Conservation (phyloP, 306 rosid genomes). For the Cicer yamashitae region DNA sequence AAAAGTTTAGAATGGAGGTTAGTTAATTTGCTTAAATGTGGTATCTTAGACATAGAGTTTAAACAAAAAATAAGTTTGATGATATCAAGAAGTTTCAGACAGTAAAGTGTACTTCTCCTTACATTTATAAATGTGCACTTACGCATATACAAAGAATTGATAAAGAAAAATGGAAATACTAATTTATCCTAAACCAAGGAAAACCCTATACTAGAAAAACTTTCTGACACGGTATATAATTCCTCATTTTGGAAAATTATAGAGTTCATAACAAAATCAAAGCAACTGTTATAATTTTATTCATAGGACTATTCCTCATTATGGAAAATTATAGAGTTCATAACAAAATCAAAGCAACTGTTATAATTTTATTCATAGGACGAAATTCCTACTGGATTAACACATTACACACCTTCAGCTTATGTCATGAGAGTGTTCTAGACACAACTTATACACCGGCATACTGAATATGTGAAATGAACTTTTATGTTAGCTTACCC, state of each 20-base stretch:
- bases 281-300: neutral
- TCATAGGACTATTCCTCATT: constrained; percentile 20
- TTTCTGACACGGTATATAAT: constrained; percentile 16
- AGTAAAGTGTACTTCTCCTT: neutral
- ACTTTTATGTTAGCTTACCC: constrained; percentile 67
- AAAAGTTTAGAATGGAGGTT: neutral
- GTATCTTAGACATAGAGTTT: neutral
- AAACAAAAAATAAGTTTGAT: neutral
- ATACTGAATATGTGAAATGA: constrained; percentile 29
- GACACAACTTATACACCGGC: constrained; percentile 36
- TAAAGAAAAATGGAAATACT: constrained; percentile 1
- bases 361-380: neutral
- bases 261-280: constrained; percentile 17
- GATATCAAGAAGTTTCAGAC: neutral
- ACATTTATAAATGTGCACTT: constrained; percentile 20
- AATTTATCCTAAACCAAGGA: constrained; percentile 29
- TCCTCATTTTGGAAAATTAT: constrained; percentile 21
- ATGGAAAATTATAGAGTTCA: constrained; percentile 1
- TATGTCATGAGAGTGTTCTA: neutral
- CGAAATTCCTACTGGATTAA: constrained; percentile 7
- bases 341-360: constrained; percentile 25
- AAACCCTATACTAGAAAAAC: constrained; percentile 13
- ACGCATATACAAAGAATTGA: constrained; percentile 11
- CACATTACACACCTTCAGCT: constrained; percentile 11
- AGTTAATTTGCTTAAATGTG: neutral